Conservation (phyloP, 495 filamentous ascomycete species). For the Venustampulla echinocandica region DNA sequence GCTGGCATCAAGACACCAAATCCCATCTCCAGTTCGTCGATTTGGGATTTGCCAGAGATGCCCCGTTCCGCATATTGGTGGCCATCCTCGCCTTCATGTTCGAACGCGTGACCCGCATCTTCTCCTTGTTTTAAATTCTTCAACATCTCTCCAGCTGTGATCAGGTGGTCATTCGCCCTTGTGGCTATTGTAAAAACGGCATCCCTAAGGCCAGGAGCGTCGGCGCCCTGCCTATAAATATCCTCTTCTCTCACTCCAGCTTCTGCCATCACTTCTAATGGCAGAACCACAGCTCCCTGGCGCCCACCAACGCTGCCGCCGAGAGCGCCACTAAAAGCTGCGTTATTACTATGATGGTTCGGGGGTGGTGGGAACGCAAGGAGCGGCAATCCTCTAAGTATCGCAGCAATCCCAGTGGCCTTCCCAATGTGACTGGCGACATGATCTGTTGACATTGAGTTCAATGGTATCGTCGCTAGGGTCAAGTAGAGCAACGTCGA, state of each 20-base stretch:
- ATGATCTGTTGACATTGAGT: constrained; percentile 81
- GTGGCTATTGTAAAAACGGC: constrained; percentile 90
- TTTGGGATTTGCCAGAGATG: constrained; percentile 24
- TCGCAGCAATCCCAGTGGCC: constrained; percentile 75
- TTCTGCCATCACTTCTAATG: constrained; percentile 84
- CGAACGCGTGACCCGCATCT: constrained; percentile 74
- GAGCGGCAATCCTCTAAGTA: constrained; percentile 74
- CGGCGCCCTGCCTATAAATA: constrained; percentile 67
- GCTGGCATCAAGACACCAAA: constrained; percentile 77
- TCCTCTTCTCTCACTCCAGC: constrained; percentile 75
- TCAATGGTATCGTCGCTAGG: constrained; percentile 63
- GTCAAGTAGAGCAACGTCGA: constrained; percentile 87
- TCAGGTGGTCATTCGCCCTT: constrained; percentile 86
- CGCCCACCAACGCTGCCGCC: constrained; percentile 25
- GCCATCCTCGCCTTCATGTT: constrained; percentile 72
- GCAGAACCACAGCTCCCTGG: constrained; percentile 66
- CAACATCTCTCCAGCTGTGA: constrained; percentile 88
- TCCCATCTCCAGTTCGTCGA: constrained; percentile 51
- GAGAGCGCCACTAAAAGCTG: constrained; percentile 28
- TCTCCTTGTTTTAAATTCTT: constrained; percentile 62
- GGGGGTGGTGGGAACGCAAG: constrained; percentile 69
- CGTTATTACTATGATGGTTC: constrained; percentile 40
- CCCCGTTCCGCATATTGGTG: constrained; percentile 46
- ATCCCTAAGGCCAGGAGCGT: constrained; percentile 71
- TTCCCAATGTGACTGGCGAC: constrained; percentile 92